Conservation (phyloP, 1,284 basidiomycete genomes). For the Ceratobasidium sp. region DNA sequence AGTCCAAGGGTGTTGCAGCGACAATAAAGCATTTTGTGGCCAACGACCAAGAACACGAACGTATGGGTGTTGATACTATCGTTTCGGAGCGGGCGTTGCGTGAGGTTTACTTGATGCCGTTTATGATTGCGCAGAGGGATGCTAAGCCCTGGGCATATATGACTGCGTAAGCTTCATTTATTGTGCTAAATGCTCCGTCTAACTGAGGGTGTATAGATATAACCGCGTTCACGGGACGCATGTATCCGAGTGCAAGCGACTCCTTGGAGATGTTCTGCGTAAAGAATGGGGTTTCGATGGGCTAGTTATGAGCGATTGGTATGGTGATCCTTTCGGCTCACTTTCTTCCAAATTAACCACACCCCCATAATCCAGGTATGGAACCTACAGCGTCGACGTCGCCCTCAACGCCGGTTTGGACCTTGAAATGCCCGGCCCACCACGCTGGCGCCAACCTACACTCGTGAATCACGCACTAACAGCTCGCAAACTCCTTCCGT, state of each 20-base stretch:
- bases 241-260: slow-evolving; percentile 72
- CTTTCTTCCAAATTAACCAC: neutral
- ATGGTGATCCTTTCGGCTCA: slow-evolving; percentile 45
- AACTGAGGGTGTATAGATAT: slow-evolving; percentile 54
- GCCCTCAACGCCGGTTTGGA: slow-evolving; percentile 77
- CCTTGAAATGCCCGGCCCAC: slow-evolving; percentile 77
- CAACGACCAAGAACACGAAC: slow-evolving; percentile 50
- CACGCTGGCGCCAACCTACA: slow-evolving; percentile 70
- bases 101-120: slow-evolving; percentile 85
- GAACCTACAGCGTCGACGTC: slow-evolving; percentile 74
- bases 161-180: slow-evolving; percentile 68
- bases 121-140: slow-evolving; percentile 83
- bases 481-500: slow-evolving; percentile 67
- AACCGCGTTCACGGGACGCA: slow-evolving; percentile 72
- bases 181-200: neutral
- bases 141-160: slow-evolving; percentile 78
- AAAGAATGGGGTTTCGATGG: slow-evolving; percentile 83
- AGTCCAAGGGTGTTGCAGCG: slow-evolving; percentile 51
- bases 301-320: slow-evolving; percentile 84
- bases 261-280: slow-evolving; percentile 72
- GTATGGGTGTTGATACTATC: slow-evolving; percentile 48
- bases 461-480: slow-evolving; percentile 70
- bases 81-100: slow-evolving; percentile 72
- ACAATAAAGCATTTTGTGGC: slow-evolving; percentile 53
- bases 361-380: slow-evolving; percentile 64